These are phyloP conservation scores for Cladosporium oxysporum DNA, from an alignment of 2,329 filamentous ascomycete genomes.

Conservation along the genomic window DNA sequence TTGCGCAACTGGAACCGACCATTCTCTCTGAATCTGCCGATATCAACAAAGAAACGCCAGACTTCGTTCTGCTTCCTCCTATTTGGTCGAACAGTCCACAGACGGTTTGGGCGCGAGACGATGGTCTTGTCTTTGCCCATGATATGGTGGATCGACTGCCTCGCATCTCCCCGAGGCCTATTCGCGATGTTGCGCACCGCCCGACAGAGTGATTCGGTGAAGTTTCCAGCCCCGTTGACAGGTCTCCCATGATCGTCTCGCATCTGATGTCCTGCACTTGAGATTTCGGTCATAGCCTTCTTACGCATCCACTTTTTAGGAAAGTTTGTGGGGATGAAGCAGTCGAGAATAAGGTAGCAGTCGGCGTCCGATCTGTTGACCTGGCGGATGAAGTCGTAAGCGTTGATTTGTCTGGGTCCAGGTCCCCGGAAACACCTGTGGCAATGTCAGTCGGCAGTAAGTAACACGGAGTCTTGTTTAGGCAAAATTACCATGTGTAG, in stretches of 20 bases:
- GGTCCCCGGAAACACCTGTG: background rate
- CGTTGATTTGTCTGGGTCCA: slow-evolving; percentile 6
- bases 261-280: background rate
- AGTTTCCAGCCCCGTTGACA: background rate
- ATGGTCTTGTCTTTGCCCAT: background rate
- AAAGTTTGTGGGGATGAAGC: background rate
- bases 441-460: background rate
- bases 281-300: background rate
- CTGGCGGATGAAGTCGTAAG: background rate
- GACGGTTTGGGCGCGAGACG: background rate
- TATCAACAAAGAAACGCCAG: background rate
- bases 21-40: background rate
- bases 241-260: background rate
- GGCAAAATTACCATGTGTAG: background rate
- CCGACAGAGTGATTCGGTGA: background rate
- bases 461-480: too few relatives aligned
- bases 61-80: background rate
- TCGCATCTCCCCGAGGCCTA: background rate
- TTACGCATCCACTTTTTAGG: background rate
- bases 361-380: background rate
- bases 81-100: background rate
- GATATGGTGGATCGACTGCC: background rate
- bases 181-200: background rate
- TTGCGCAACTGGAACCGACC: background rate
- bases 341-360: slow-evolving; percentile 7